phyloP scores from a whole-genome alignment of 2,329 filamentous ascomycete species.

The Fusarium circinatum region DNA sequence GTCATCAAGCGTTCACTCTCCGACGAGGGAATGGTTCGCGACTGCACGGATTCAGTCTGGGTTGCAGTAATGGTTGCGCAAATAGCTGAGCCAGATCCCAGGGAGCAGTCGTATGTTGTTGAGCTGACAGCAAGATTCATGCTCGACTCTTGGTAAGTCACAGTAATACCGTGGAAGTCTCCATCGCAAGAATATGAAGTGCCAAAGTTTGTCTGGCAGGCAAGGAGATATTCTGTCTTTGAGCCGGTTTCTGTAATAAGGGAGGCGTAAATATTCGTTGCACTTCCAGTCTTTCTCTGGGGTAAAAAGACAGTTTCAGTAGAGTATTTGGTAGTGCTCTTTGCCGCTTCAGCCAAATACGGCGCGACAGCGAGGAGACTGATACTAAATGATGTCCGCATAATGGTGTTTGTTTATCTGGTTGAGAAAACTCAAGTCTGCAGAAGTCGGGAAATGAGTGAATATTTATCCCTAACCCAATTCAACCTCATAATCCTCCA shows the following conservation, averaged over 20 bases:
- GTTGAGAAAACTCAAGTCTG: background rate
- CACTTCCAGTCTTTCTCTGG: conserved; percentile 21
- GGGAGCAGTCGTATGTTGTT: conserved; percentile 34
- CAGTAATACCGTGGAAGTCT: conserved; percentile 35
- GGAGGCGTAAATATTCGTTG: conserved; percentile 38
- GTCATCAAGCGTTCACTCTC: conserved; percentile 39
- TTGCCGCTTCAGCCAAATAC: background rate
- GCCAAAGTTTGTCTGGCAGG: conserved; percentile 34
- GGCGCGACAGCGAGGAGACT: background rate
- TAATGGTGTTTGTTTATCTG: background rate
- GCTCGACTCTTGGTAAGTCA: conserved; percentile 27
- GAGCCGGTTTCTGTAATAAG: conserved; percentile 33
- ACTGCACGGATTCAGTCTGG: background rate
- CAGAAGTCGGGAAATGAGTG: background rate
- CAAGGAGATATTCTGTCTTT: conserved; percentile 39
- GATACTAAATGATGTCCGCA: background rate
- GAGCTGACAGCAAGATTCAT: conserved; percentile 27
- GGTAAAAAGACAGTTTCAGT: conserved; percentile 35
- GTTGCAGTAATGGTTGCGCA: conserved; percentile 9
- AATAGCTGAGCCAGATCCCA: conserved; percentile 10
- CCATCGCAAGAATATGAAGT: conserved; percentile 34
- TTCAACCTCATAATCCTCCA: background rate
- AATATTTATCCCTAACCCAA: background rate
- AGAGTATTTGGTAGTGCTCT: conserved; percentile 14
- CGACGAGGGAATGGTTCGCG: conserved; percentile 9